phyloP scores from a whole-genome alignment of 2,329 filamentous ascomycete genomes.

The Aspergillus neoniger region DNA sequence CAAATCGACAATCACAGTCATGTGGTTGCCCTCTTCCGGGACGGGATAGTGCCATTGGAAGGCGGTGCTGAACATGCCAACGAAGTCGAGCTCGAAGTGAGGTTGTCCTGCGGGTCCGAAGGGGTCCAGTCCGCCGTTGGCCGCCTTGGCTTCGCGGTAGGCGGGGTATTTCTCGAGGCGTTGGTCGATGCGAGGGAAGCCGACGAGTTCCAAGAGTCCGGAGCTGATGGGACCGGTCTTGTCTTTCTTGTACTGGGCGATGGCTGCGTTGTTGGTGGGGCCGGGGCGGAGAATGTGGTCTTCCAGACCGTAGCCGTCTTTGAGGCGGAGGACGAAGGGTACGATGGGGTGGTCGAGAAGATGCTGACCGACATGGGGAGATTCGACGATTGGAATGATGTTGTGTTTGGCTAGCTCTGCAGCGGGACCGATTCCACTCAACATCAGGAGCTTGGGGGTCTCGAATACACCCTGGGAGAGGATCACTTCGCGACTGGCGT shows the following conservation, averaged over 20 bases:
- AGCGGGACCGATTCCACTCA: constrained; percentile 51
- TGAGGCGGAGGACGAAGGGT: constrained; percentile 45
- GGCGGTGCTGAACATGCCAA: constrained; percentile 57
- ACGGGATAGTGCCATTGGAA: constrained; percentile 54
- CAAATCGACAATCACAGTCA: constrained; percentile 60
- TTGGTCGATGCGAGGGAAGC: constrained; percentile 42
- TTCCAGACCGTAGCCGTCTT: constrained; percentile 47
- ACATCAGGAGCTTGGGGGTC: constrained; percentile 54
- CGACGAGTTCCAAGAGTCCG: constrained; percentile 55
- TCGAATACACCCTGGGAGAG: constrained; percentile 55
- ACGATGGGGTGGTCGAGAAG: constrained; percentile 45
- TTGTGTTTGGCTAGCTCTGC: constrained; percentile 40
- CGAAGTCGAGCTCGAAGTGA: constrained; percentile 65
- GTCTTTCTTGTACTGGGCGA: constrained; percentile 41
- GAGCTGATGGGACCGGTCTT: constrained; percentile 45
- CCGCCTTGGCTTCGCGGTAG: constrained; percentile 49
- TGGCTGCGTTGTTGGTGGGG: constrained; percentile 32
- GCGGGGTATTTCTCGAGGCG: constrained; percentile 41
- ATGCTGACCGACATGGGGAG: constrained; percentile 34
- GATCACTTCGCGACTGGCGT: constrained; percentile 52
- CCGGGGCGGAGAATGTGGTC: constrained; percentile 43
- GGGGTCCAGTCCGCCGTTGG: constrained; percentile 51
- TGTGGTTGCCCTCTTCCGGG: constrained; percentile 50
- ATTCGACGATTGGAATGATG: constrained; percentile 36
- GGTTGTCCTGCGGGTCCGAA: constrained; percentile 60